Conservation (phyloP, 306 rosid species). For the Vachellia collinsii region DNA sequence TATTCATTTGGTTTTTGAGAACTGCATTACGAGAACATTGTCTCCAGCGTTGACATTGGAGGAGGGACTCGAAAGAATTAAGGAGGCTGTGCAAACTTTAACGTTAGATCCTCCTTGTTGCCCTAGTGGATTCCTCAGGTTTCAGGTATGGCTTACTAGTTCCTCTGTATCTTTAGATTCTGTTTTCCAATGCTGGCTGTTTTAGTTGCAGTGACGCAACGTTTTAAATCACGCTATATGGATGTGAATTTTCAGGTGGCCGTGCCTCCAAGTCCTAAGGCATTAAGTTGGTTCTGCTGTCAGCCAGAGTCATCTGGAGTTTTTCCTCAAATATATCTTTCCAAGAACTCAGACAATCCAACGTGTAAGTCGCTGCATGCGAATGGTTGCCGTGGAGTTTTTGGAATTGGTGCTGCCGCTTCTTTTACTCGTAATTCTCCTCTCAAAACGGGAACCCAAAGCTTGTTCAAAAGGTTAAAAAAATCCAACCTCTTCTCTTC, state of each 20-base stretch:
- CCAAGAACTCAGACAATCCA: constrained; percentile 58
- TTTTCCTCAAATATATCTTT: constrained; percentile 73
- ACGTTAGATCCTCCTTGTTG: constrained; percentile 58
- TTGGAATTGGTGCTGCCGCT: constrained; percentile 82
- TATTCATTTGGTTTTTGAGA: constrained; percentile 61
- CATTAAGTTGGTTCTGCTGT: constrained; percentile 76
- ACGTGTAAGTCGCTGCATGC: constrained; percentile 59
- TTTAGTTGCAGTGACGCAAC: not conserved
- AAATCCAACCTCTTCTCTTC: not conserved
- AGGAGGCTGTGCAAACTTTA: constrained; percentile 62
- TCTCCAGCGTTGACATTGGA: constrained; percentile 78
- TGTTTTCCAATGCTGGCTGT: not conserved
- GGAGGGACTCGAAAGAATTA: constrained; percentile 68
- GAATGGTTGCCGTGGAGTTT: constrained; percentile 73
- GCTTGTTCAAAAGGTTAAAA: constrained; percentile 56
- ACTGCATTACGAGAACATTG: constrained; percentile 63
- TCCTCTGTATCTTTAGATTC: not conserved
- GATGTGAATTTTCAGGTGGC: constrained; percentile 61
- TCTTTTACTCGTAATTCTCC: constrained; percentile 48
- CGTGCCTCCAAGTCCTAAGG: constrained; percentile 84
- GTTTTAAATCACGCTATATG: constrained; percentile 22
- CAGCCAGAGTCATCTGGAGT: constrained; percentile 72
- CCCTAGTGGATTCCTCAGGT: constrained; percentile 66
- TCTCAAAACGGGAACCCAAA: constrained; percentile 37
- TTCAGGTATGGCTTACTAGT: constrained; percentile 56